Evolutionary conservation across 176 grass and related monocot genomes (phyloP), one percentile per base, ranked within the genome.

Genomic region (Oryza meyeriana): DNA sequence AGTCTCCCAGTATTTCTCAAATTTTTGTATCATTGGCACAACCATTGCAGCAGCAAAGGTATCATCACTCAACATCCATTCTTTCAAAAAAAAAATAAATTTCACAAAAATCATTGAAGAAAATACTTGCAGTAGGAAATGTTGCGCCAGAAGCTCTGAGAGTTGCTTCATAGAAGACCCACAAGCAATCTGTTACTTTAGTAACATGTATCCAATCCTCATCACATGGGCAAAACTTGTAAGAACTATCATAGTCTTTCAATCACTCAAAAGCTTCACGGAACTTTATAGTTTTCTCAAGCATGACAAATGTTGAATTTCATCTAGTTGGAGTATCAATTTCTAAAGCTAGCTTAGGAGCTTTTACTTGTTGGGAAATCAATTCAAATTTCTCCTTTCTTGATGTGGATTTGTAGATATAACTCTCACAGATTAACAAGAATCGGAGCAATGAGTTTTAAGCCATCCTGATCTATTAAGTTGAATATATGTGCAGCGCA

Each of bases 1-100:
- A 5, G 41, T 61, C 1, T 42, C 20, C 71, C 76, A 64, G 11
- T 76, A 81, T 29, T 84, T 77, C 29, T 89, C 76, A 55, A 81
- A 81, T 25, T 89, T 89, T 6, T 80, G 62, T 38, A 81, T n/a
- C 87, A 89, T 89, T 25, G 65, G 61, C 42, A 45, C 42, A 14
- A 62, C 81, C 48, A 89, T 80, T 6, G 61, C 42, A 63, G 45
- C 76, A 75, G n/a, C 69, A 39, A 69, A 81, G 18, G n/a, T n/a
- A n/a, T n/a, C n/a, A n/a, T n/a, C n/a, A n/a, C n/a, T n/a, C n/a
- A n/a, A n/a, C n/a, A n/a, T 39, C 77, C 71, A 81, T 0, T 57
- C 31, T 24, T 50, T 47, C 16, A n/a, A 89, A 26, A 45, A 81
- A 50, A 26, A 85, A 8, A 62, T 80, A 74, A 48, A 85, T 85